phyloP scores from a whole-genome alignment of 106 monocot species.

The Dendrobium officinale region DNA sequence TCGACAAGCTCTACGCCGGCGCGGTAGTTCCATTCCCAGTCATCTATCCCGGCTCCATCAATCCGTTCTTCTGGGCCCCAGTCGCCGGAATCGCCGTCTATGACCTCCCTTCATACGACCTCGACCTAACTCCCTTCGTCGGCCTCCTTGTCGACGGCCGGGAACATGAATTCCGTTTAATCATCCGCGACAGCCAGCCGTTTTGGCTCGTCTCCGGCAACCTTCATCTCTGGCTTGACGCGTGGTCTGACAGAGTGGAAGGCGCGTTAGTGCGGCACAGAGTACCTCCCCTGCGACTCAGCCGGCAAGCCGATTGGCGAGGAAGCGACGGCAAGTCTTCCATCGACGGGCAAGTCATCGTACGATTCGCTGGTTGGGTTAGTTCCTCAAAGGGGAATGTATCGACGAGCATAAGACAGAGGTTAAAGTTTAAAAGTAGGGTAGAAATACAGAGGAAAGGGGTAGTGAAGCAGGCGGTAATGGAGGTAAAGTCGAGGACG shows the following conservation, averaged over 20 bases:
- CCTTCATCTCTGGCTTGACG: conserved; percentile 54
- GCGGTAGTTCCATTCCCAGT: conserved; percentile 39
- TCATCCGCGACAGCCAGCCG: conserved; percentile 19
- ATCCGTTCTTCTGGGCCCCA: conserved; percentile 42
- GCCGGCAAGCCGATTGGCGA: conserved; percentile 12
- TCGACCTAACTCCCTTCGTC: conserved; percentile 60
- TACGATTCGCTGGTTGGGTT: conserved; percentile 42
- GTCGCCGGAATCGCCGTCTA: conserved; percentile 42
- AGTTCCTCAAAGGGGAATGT: conserved; percentile 43
- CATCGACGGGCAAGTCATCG: conserved; percentile 24
- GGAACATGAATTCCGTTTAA: conserved; percentile 25
- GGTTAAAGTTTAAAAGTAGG: conserved; percentile 34
- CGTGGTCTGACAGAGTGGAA: conserved; percentile 11
- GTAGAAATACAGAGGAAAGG: conserved; percentile 27
- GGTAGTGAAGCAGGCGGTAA: conserved; percentile 17
- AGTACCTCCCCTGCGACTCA: conserved; percentile 9
- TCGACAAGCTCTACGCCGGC: conserved; percentile 39
- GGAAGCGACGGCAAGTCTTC: conserved; percentile 24
- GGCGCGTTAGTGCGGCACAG: conserved; percentile 25
- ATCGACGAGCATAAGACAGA: conserved; percentile 24
- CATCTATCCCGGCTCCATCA: conserved; percentile 41
- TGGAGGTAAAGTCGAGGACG: conserved; percentile 14
- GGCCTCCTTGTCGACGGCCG: conserved; percentile 29
- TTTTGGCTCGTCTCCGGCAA: conserved; percentile 47
- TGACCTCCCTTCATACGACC: conserved; percentile 45